Evolutionary conservation across 805 yeast genomes (phyloP).

Genomic region (Teunomyces aglyptinius): DNA sequence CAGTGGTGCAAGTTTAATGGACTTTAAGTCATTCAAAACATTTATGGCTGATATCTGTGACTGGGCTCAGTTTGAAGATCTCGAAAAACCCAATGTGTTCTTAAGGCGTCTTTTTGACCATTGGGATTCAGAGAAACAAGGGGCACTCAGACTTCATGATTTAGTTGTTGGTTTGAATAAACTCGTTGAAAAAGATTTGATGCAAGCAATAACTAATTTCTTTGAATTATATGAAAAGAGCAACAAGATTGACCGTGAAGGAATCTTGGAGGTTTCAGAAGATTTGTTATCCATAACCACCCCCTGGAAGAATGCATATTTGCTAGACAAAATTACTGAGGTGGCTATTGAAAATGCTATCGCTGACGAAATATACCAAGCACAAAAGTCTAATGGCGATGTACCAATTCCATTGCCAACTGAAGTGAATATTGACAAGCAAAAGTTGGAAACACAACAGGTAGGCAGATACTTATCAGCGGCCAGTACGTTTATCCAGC

Average conservation of each 20-base stretch:
- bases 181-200: slow-evolving; percentile 67
- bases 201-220: slow-evolving; percentile 76
- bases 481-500: slow-evolving; percentile 79
- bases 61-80: slow-evolving; percentile 51
- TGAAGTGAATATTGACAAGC: slow-evolving; percentile 62
- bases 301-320: slow-evolving; percentile 76
- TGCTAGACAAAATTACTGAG: slow-evolving; percentile 64
- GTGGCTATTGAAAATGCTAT: slow-evolving; percentile 62
- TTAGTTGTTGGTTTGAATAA: slow-evolving; percentile 71
- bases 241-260: slow-evolving; percentile 71
- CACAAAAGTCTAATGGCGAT: slow-evolving; percentile 30
- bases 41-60: slow-evolving; percentile 80
- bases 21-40: slow-evolving; percentile 62
- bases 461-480: slow-evolving; percentile 81
- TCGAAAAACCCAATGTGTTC: slow-evolving; percentile 37
- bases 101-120: slow-evolving; percentile 60
- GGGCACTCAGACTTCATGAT: slow-evolving; percentile 63
- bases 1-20: slow-evolving; percentile 65
- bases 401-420: slow-evolving; percentile 49
- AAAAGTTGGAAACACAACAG: slow-evolving; percentile 59
- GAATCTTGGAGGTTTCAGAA: slow-evolving; percentile 81
- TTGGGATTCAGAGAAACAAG: slow-evolving; percentile 64
- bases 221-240: slow-evolving; percentile 70
- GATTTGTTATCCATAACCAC: slow-evolving; percentile 78
- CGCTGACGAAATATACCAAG: slow-evolving; percentile 57